Evolutionary conservation across 208 protist species (phyloP).

Genomic region (Acanthamoeba royreba): DNA sequence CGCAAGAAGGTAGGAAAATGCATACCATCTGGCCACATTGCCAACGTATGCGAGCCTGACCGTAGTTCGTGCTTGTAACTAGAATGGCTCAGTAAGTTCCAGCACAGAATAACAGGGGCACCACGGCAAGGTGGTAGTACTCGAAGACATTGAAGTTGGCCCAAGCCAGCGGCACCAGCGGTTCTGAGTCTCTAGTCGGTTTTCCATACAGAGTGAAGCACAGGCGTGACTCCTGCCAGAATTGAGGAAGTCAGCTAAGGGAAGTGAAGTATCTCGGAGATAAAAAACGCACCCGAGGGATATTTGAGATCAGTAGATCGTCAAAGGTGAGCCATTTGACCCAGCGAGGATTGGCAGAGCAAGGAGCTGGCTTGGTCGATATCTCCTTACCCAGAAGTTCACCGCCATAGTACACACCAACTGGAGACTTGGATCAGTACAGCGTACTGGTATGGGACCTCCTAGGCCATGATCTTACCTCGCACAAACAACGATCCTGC

Average conservation of each 20-base stretch:
- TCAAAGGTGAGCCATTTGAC: neutral
- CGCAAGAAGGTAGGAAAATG: neutral
- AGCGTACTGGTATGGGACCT: neutral
- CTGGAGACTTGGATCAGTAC: neutral
- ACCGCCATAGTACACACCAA: neutral
- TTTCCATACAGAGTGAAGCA: neutral
- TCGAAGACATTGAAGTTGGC: conserved; percentile 19
- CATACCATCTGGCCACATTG: neutral
- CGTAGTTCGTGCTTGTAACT: neutral
- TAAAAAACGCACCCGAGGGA: neutral
- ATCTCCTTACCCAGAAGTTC: neutral
- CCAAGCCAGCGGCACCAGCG: neutral
- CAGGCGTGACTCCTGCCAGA: neutral
- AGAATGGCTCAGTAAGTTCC: neutral
- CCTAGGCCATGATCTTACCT: neutral
- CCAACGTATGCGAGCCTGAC: neutral
- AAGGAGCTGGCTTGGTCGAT: neutral
- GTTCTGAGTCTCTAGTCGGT: neutral
- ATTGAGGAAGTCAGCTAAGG: neutral
- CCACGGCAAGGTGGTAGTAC: neutral
- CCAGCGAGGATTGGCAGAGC: neutral
- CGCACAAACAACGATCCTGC: neutral
- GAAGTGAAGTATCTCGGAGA: neutral
- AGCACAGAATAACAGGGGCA: neutral
- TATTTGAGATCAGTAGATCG: neutral